These are phyloP conservation scores for Didymella sp. DNA, from an alignment of 2,329 filamentous ascomycete species.

Conservation along the genomic window DNA sequence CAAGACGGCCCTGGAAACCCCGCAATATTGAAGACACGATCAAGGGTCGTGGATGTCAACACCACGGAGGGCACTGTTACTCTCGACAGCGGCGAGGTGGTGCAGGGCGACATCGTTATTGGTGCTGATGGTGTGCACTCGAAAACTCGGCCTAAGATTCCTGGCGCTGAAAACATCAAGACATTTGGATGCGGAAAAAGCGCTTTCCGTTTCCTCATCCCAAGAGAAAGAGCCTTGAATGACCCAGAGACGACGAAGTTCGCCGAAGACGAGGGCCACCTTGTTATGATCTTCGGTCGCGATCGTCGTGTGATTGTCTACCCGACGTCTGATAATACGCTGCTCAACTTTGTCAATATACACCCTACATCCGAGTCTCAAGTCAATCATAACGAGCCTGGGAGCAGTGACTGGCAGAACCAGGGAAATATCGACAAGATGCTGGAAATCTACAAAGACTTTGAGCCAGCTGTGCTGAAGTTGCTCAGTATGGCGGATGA, in stretches of 20 bases:
- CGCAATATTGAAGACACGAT: constrained; percentile 52
- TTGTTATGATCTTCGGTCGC: constrained; percentile 54
- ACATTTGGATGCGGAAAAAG: constrained; percentile 61
- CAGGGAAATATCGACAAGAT: constrained; percentile 48
- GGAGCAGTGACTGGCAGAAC: constrained; percentile 47
- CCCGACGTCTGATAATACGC: constrained; percentile 55
- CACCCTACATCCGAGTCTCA: constrained; percentile 49
- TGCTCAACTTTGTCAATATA: constrained; percentile 57
- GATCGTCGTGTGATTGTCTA: constrained; percentile 58
- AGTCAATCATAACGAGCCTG: constrained; percentile 17
- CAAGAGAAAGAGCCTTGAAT: constrained; percentile 52
- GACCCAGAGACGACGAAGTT: constrained; percentile 52
- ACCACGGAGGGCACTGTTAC: constrained; percentile 30
- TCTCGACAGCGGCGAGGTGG: constrained; percentile 50
- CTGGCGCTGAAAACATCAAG: constrained; percentile 42
- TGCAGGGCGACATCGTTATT: constrained; percentile 59
- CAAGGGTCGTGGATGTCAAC: constrained; percentile 56
- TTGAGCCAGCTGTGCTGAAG: constrained; percentile 46
- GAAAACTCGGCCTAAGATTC: constrained; percentile 33
- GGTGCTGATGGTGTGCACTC: constrained; percentile 64
- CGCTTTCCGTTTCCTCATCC: constrained; percentile 64
- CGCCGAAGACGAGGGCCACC: constrained; percentile 48
- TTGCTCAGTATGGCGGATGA: constrained; percentile 51
- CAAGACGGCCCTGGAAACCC: constrained; percentile 45
- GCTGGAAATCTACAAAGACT: constrained; percentile 51